Evolutionary conservation across 805 yeast species (phyloP), one percentile per base, ranked within the genome.

Genomic region (Kodamaea hsintzibuensis): DNA sequence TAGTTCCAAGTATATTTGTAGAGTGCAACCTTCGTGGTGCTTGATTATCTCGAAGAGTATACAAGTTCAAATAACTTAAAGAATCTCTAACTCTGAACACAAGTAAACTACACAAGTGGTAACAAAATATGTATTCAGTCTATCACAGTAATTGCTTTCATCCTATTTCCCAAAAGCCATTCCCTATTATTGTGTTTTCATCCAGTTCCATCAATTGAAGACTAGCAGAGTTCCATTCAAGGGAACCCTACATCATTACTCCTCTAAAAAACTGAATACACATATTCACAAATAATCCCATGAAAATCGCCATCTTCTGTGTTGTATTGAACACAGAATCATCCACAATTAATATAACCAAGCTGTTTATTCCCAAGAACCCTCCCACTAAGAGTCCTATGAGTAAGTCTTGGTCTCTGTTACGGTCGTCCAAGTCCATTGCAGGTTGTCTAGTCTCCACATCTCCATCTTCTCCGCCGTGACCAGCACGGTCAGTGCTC

Each of bases 281-380:
- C 13, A 47, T n/a, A 27, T 50, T 50, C 52, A 87, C 76, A 42
- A 83, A 68, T 3, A 88, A 73, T 0, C 97, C 97, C 1, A 85
- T 86, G 47, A 86, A 67, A 8, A 91, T 78, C 1, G 93, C 47
- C 12, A 42, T 49, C 70, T 82, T 68, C 72, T 89, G 72, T 52
- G 86, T 74, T 58, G 79, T 82, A 59, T 81, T 82, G 62, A 90
- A 85, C 47, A 86, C 66, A 3, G 82, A 73, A 56, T 86, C 85
- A 60, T 85, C 81, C 55, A 80, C 81, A 53, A 86, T 58, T 42
- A 91, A 65, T 51, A 91, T 80, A 16, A 91, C 66, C 7, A 68
- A 42, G 5, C 90, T 85, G 52, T 87, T 72, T 0, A 88, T 81
- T 0, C 98, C 98, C 27, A 90, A 71, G 50, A 86, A 82, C 57